Conservation (phyloP, 2,329 filamentous ascomycete genomes). For the Samsoniella hepiali region DNA sequence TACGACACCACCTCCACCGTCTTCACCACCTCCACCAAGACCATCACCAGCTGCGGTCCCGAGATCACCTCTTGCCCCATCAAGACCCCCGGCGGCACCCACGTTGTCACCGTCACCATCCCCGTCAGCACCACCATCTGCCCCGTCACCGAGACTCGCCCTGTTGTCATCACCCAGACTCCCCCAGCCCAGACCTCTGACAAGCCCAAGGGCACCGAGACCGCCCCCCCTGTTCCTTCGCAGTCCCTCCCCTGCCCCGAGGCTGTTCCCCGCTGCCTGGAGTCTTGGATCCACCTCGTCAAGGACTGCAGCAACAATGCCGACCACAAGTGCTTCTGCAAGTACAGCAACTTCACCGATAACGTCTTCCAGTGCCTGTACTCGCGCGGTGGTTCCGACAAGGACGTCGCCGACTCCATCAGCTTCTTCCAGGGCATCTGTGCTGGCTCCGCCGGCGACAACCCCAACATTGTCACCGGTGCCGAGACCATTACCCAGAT, state of each 20-base stretch:
- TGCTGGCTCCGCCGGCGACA: conserved; percentile 66
- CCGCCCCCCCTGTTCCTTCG: conserved; percentile 25
- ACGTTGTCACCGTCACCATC: conserved; percentile 51
- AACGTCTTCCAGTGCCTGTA: conserved; percentile 79
- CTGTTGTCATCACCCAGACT: conserved; percentile 20
- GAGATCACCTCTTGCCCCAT: conserved; percentile 51
- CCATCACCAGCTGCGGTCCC: conserved; percentile 48
- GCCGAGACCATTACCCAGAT: conserved; percentile 63
- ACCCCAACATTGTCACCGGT: conserved; percentile 81
- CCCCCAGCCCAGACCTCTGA: conserved; percentile 10
- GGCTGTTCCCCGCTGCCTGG: conserved; percentile 82
- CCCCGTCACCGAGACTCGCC: conserved; percentile 52
- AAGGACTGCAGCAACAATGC: conserved; percentile 76
- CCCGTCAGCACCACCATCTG: conserved; percentile 59
- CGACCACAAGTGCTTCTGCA: conserved; percentile 83
- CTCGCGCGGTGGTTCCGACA: conserved; percentile 58
- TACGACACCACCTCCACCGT: conserved; percentile 48
- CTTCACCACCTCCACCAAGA: conserved; percentile 47
- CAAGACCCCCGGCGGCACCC: conserved; percentile 38
- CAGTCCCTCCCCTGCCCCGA: conserved; percentile 55
- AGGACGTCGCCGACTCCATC: conserved; percentile 67
- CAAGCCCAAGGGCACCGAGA: conserved; percentile 32
- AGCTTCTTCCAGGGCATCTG: conserved; percentile 91
- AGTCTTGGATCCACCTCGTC: conserved; percentile 77
- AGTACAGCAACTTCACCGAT: conserved; percentile 68